phyloP scores from a whole-genome alignment of 1,139 yeast species.

The Sugiyamaella xylanicola region DNA sequence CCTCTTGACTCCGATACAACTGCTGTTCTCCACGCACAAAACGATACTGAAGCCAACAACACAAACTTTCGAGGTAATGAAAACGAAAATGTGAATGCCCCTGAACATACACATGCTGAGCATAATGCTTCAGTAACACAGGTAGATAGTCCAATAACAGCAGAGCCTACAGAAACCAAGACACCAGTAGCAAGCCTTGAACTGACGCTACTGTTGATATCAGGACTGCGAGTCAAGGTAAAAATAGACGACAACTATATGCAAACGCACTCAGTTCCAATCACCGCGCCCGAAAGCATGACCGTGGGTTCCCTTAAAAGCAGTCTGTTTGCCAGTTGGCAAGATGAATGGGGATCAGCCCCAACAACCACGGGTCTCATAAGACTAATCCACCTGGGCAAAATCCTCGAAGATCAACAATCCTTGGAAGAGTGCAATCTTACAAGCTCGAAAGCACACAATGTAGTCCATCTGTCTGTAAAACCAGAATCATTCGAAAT shows the following conservation, averaged over 20 bases:
- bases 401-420: conserved; percentile 36
- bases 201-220: conserved; percentile 33
- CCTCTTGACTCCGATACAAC: neutral
- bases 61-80: too few relatives aligned
- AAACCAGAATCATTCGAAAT: conserved; percentile 37
- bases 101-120: too few relatives aligned
- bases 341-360: conserved; percentile 34
- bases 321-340: conserved; percentile 31
- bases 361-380: conserved; percentile 33
- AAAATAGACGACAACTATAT: conserved; percentile 31
- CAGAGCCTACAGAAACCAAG: neutral
- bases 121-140: too few relatives aligned
- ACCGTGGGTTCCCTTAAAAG: conserved; percentile 32
- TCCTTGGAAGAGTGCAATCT: conserved; percentile 33
- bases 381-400: conserved; percentile 39
- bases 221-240: conserved; percentile 33
- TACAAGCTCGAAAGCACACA: conserved; percentile 26
- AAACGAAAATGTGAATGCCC: neutral
- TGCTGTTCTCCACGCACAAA: neutral
- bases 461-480: conserved; percentile 38
- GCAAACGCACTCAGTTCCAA: conserved; percentile 27
- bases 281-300: conserved; percentile 28
- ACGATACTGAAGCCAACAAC: neutral
- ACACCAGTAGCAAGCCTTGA: conserved; percentile 4
- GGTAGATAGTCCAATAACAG: too few relatives aligned